These are phyloP conservation scores for Colletotrichum tanaceti DNA, from an alignment of 2,329 filamentous ascomycete species.

Conservation along the genomic window DNA sequence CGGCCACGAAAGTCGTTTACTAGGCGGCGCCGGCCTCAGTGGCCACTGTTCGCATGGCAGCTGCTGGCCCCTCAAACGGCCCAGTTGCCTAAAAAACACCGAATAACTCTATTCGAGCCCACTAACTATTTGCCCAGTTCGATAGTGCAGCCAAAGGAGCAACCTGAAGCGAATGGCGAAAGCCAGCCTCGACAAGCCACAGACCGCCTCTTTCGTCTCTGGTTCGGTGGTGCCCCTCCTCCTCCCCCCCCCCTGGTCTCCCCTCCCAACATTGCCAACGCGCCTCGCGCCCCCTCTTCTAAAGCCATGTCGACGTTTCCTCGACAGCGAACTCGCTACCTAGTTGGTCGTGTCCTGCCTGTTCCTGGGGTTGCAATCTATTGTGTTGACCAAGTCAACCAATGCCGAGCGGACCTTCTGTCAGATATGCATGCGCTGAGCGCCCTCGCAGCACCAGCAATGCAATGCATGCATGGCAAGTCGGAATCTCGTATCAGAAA, in stretches of 20 bases:
- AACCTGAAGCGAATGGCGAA: conserved; percentile 4
- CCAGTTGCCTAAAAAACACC: conserved; percentile 5
- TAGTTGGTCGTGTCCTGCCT: background rate
- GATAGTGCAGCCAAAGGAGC: conserved; percentile 24
- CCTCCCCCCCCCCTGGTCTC: background rate
- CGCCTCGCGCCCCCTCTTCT: background rate
- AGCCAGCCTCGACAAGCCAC: conserved; percentile 1
- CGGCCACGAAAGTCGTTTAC: background rate
- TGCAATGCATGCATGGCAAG: conserved; percentile 15
- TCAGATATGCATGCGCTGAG: conserved; percentile 17
- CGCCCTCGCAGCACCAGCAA: conserved; percentile 1
- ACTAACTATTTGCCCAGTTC: conserved; percentile 16
- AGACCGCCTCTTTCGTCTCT: conserved; percentile 12
- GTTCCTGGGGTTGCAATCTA: conserved; percentile 6
- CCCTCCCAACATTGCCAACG: background rate
- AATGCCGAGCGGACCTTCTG: conserved; percentile 17
- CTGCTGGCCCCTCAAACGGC: conserved; percentile 8
- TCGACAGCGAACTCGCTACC: no score
- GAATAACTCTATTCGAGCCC: conserved; percentile 23
- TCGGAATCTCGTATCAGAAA: conserved; percentile 11
- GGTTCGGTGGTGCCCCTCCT: no score
- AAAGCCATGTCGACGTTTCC: background rate
- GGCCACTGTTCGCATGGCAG: background rate
- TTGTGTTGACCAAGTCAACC: conserved; percentile 6
- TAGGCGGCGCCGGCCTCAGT: conserved; percentile 1